Conservation (phyloP, 768 basidiomycete species). For the Pulveroboletus sp. region DNA sequence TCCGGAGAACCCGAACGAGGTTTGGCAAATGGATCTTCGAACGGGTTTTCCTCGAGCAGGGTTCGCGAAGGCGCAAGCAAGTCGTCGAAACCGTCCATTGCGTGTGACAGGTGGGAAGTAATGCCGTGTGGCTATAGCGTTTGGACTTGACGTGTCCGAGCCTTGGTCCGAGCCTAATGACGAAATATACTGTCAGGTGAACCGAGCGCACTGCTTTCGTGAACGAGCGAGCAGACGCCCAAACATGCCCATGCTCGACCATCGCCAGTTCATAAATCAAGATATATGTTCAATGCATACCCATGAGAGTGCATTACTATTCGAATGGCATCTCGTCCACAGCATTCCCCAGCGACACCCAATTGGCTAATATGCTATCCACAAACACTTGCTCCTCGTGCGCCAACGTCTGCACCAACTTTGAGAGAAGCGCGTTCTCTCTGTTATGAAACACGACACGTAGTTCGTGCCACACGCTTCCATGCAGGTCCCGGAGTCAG, state of each 20-base stretch:
- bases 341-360: slow-evolving; percentile 66
- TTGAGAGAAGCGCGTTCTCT: slow-evolving; percentile 77
- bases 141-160: not conserved
- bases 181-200: too few species aligned
- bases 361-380: slow-evolving; percentile 61
- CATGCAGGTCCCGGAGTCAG: slow-evolving; percentile 5
- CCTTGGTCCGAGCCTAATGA: too few species aligned
- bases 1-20: slow-evolving; percentile 64
- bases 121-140: not conserved
- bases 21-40: slow-evolving; percentile 67
- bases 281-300: too few species aligned
- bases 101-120: slow-evolving; percentile 2
- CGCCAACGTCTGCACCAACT: slow-evolving; percentile 68
- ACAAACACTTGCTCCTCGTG: slow-evolving; percentile 69
- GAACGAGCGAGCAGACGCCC: not conserved
- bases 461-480: slow-evolving; percentile 94
- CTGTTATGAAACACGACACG: slow-evolving; percentile 87
- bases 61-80: slow-evolving; percentile 57
- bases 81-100: slow-evolving; percentile 79
- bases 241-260: slow-evolving; percentile 12
- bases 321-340: slow-evolving; percentile 86
- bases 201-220: not conserved
- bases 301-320: too few species aligned
- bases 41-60: slow-evolving; percentile 70
- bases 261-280: slow-evolving; percentile 12